phyloP scores from a whole-genome alignment of 495 filamentous ascomycete genomes.

The Lepraria neglecta region DNA sequence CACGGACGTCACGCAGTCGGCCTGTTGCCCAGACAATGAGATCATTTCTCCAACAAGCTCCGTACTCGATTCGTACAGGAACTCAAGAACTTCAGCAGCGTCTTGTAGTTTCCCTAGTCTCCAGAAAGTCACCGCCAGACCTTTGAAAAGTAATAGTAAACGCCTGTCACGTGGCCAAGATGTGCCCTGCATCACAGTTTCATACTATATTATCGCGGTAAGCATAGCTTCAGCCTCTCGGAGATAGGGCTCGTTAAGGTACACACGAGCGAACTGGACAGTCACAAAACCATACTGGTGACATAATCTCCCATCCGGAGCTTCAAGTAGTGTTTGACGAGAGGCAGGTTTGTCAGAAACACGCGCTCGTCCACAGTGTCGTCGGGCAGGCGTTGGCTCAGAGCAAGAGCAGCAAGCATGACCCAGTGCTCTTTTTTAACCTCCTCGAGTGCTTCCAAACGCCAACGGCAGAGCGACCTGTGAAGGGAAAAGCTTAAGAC shows the following conservation, averaged over 20 bases:
- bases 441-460: background rate
- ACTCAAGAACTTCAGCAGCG: background rate
- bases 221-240: background rate
- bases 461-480: constrained; percentile 4
- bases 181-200: background rate
- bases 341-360: background rate
- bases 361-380: background rate
- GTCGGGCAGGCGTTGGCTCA: background rate
- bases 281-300: constrained; percentile 9
- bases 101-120: background rate
- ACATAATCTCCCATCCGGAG: constrained; percentile 1
- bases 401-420: background rate
- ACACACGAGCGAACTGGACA: background rate
- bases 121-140: background rate
- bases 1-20: background rate
- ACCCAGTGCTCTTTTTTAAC: constrained; percentile 1
- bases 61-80: background rate
- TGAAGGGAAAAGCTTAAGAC: constrained; percentile 2
- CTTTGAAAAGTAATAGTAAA: constrained; percentile 1
- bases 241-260: background rate
- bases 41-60: background rate
- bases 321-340: constrained; percentile 9
- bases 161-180: constrained; percentile 5
- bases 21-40: background rate
- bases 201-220: background rate